Evolutionary conservation across 2,329 filamentous ascomycete species (phyloP), one percentile per base, ranked within the genome.

Genomic region (Trichoderma brevicompactum): DNA sequence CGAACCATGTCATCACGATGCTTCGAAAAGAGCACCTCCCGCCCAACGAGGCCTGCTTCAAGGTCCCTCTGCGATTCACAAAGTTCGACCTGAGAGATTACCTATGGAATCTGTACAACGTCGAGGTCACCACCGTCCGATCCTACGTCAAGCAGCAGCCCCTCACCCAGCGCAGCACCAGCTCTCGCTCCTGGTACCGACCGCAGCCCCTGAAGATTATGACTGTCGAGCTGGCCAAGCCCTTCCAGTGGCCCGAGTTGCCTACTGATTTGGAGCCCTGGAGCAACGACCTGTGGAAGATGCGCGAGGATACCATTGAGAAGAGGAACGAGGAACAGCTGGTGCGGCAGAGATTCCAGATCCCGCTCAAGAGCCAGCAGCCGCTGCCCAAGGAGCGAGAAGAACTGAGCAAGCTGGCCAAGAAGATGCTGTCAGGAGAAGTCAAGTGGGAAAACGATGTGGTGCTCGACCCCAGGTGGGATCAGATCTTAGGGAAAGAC

Each of bases 31-130:
- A 87, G 36, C 83, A 86, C 70, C 85, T 91, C 62, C 89, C 92
- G 7, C 88, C 94, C 19, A 90, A 88, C 76, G 92, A 92, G 76
- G 95, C 94, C 69, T 90, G 89, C 72, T 99, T 99, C 86, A 85
- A 89, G 73, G 94, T 97, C 38, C 95, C 95, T 10, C 85, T 98
- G 72, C 88, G 87, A 72, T 93, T 97, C 83, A 96, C 92, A 83
- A 99, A 99, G 81, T 89, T 98, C 78, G 95, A 99, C 77, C 81
- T 99, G 48, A 92, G 93, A 78, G 94, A 97, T 81, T 99, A 98
- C 82, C 89, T 99, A 68, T 91, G 87, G 81, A 89, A 96, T 77
- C 86, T 86, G 49, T 99, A 99, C 83, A 84, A 85, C 67, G 89
- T 98, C 68, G 85, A 89, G 69, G 87, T 89, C 62, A 81, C 87